Base-by-base conservation (phyloP, 176 grass and related monocot genomes). In the Alopecurus myosuroides region DNA sequence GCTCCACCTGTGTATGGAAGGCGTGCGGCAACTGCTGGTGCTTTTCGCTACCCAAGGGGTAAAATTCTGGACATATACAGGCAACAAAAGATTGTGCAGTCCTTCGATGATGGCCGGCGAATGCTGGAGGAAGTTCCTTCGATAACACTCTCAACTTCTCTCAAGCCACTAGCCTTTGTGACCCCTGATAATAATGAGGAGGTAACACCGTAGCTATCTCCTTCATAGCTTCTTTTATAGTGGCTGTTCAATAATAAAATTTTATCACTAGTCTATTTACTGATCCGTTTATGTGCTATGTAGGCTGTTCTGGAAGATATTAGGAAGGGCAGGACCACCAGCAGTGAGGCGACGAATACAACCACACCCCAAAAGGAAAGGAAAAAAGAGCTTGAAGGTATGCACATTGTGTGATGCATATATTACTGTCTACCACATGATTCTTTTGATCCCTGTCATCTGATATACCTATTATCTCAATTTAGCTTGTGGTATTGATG, bases 1-100 rank as follows among this genome's bases (percentile, higher is more conserved):
- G 91, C 93, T 74, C 55, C 83, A 46, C 45, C 89, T 86, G 55
- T 81, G 30, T 79, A 82, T 41, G 82, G 89, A 35, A 93, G 57
- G 37, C 79, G 37, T 73, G 77, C 36, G 28, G 65, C 81, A 71
- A 70, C 60, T 85, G 62, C 71, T 67, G 53, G 45, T 67, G 66
- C 75, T 57, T 98, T 94, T 69, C 65, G 86, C 77, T 98, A 98
- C 81, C 97, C 97, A 85, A 94, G 97, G 85, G 97, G 88, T 28
- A 98, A 90, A 74, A 88, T 98, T 84, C 97, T 98, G 80, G 97
- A 98, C 77, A 94, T 98, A 86, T 98, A 98, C 77, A 92, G 97
- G 86, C 89, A 94, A 66, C 85, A 94, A 34, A 92, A 78, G 81
- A 44, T 35, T 5, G 41, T 73, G 36, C 48, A 70, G 65, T 84